These are phyloP conservation scores for Verticillium nubilum DNA, from an alignment of 2,329 filamentous ascomycete genomes.

Conservation along the genomic window DNA sequence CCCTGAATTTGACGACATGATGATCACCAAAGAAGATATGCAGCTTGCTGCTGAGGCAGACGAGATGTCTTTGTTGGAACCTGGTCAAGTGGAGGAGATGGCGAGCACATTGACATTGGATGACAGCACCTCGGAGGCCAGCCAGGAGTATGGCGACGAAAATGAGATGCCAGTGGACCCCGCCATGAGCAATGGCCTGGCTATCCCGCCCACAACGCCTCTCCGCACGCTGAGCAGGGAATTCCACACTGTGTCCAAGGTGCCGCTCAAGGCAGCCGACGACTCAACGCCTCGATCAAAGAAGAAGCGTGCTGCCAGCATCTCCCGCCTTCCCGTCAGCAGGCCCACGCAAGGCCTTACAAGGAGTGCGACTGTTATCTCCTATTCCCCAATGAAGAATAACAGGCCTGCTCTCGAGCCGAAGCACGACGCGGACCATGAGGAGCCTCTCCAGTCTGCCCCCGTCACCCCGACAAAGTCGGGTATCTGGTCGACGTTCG, in stretches of 20 bases:
- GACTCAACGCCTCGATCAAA: slow-evolving; percentile 43
- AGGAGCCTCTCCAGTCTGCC: slow-evolving; percentile 16
- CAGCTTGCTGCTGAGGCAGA: slow-evolving; percentile 53
- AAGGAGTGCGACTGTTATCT: slow-evolving; percentile 47
- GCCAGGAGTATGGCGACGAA: slow-evolving; percentile 63
- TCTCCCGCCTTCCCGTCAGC: slow-evolving; percentile 38
- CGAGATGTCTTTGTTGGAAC: slow-evolving; percentile 52
- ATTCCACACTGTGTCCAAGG: slow-evolving; percentile 72
- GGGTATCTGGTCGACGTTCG: slow-evolving; percentile 47
- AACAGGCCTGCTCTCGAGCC: slow-evolving; percentile 10
- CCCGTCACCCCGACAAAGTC: slow-evolving; percentile 42
- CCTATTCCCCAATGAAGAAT: slow-evolving; percentile 46
- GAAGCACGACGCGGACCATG: slow-evolving; percentile 18
- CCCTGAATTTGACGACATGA: slow-evolving; percentile 37
- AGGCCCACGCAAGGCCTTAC: slow-evolving; percentile 34
- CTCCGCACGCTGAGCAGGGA: slow-evolving; percentile 44
- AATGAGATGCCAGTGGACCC: slow-evolving; percentile 55
- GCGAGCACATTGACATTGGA: slow-evolving; percentile 29
- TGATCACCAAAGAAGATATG: slow-evolving; percentile 49
- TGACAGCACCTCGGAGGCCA: slow-evolving; percentile 52
- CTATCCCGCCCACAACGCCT: slow-evolving; percentile 48
- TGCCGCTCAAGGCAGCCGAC: slow-evolving; percentile 66
- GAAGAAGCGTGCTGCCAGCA: slow-evolving; percentile 47
- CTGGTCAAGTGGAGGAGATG: slow-evolving; percentile 30
- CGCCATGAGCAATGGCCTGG: slow-evolving; percentile 24